Evolutionary conservation across 1,284 basidiomycete species (phyloP), one percentile per base, ranked within the genome.

Genomic region (Tremellales sp.): DNA sequence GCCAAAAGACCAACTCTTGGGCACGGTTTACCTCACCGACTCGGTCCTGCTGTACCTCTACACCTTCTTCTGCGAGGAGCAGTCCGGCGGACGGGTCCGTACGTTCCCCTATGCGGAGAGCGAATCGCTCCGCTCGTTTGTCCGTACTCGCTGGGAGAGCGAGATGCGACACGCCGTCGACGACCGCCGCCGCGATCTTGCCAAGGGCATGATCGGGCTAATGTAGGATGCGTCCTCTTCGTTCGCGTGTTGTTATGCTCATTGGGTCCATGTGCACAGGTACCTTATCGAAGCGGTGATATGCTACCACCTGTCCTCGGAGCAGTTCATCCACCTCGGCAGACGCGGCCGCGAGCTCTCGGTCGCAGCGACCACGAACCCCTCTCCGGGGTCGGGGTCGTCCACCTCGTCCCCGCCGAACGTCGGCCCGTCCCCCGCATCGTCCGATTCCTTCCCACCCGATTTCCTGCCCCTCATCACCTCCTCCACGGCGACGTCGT

Each of bases 41-140:
- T 71, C 76, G 13, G 63, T 75, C 24, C 59, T 78, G 4, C 65
- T 77, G 5, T 78, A 73, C 61, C 65, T 74, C 14, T 76, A 74
- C 52, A 63, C 73, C 19, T 77, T 76, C 55, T 78, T 72, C 63
- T 72, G 73, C 50, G 75, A 76, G 37, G 77, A 78, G 38, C 65
- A 70, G 28, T 60, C 58, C 3, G 47, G 43, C 5, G 62, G 58
- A 5, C 46, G 58, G n/a, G 60, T 63, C 13, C 49, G 54, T 18
- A 37, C 47, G n/a, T 49, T 50, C 21, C 52, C 60, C 14, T 70
- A 65, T 46, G 40, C 45, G 21, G 55, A 61, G 43, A 56, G 63
- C 28, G 52, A 61, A 31, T 55, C 50, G 6, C 47, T 72, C 46
- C 50, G 65, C 16, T 48, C 53, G 25, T 68, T 58, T 31, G 61